Percentiles rank a stretch among this genome's conserved stretches.
These are phyloP conservation scores for Plantago major DNA, from an alignment of 257 asterid genomes.

Conservation along the genomic window DNA sequence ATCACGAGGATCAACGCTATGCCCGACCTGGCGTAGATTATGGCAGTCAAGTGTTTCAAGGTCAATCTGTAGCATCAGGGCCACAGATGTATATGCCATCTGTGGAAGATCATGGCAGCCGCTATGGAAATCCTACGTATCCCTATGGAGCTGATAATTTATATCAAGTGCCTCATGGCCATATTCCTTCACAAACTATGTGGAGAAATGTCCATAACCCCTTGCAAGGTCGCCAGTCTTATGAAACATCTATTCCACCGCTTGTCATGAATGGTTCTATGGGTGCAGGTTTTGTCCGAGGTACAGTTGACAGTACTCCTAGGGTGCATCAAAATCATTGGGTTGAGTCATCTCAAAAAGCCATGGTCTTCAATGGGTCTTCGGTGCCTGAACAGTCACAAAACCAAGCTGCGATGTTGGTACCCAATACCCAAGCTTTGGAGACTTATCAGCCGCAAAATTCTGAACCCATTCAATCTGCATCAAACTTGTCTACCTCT, in stretches of 20 bases:
- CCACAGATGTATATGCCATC: slow-evolving; percentile 52
- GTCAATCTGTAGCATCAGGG: slow-evolving; percentile 46
- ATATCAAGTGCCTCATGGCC: slow-evolving; percentile 65
- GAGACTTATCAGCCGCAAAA: slow-evolving; percentile 38
- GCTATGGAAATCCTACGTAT: slow-evolving; percentile 53
- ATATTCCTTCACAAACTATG: slow-evolving; percentile 45
- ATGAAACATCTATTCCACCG: slow-evolving; percentile 49
- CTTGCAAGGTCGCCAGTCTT: slow-evolving; percentile 47
- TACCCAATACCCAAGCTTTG: slow-evolving; percentile 33
- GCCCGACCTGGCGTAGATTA: slow-evolving; percentile 53
- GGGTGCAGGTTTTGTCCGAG: slow-evolving; percentile 48
- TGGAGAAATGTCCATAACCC: slow-evolving; percentile 78
- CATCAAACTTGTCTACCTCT: slow-evolving; percentile 30
- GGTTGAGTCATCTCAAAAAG: slow-evolving; percentile 58
- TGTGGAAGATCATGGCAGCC: slow-evolving; percentile 58
- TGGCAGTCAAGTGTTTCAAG: slow-evolving; percentile 60
- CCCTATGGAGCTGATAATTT: slow-evolving; percentile 56
- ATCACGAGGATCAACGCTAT: slow-evolving; percentile 60
- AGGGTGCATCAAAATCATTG: slow-evolving; percentile 50
- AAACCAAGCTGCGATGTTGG: slow-evolving; percentile 35
- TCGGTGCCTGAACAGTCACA: slow-evolving; percentile 45
- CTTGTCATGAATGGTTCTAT: slow-evolving; percentile 58
- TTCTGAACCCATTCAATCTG: slow-evolving; percentile 31
- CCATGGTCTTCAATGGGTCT: slow-evolving; percentile 43
- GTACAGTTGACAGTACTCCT: slow-evolving; percentile 50